Conservation (phyloP, 345 rosid genomes). For the Acer yangbiense region DNA sequence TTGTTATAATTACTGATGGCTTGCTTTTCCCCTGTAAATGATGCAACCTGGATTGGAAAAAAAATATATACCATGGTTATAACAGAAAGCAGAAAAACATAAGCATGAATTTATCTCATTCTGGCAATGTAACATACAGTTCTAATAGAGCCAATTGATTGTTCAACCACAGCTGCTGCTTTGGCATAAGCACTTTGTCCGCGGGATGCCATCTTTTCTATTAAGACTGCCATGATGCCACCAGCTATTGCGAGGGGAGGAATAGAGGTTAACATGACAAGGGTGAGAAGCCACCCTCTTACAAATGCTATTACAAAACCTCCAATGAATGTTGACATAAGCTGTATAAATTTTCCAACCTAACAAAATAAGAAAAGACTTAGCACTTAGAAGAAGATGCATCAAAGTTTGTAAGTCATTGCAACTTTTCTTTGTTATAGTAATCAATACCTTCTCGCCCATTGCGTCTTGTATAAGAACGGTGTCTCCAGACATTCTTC, state of each 20-base stretch:
- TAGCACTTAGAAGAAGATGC: not conserved
- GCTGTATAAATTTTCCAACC: constrained; percentile 89
- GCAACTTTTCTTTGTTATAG: not conserved
- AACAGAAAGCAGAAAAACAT: not conserved
- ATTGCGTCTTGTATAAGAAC: constrained; percentile 93
- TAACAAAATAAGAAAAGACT: constrained; percentile 23
- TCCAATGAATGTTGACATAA: constrained; percentile 71
- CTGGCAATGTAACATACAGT: constrained; percentile 46
- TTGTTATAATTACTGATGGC: constrained; percentile 64
- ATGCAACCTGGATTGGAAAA: constrained; percentile 60
- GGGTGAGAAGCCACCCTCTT: constrained; percentile 86
- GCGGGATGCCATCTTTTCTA: constrained; percentile 61
- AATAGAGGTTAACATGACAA: constrained; percentile 68
- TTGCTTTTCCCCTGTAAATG: constrained; percentile 86
- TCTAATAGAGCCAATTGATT: constrained; percentile 78
- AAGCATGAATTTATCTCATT: not conserved
- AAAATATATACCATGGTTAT: not conserved
- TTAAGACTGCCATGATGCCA: constrained; percentile 47
- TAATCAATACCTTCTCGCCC: constrained; percentile 78
- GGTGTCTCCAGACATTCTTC: constrained; percentile 98
- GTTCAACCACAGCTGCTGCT: constrained; percentile 75
- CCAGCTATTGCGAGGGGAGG: constrained; percentile 74
- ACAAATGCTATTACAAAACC: constrained; percentile 74
- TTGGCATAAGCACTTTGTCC: constrained; percentile 76
- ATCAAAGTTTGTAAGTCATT: not conserved